These are phyloP conservation scores for Kodamaea hsintzibuensis DNA, from an alignment of 805 yeast genomes.

Conservation along the genomic window DNA sequence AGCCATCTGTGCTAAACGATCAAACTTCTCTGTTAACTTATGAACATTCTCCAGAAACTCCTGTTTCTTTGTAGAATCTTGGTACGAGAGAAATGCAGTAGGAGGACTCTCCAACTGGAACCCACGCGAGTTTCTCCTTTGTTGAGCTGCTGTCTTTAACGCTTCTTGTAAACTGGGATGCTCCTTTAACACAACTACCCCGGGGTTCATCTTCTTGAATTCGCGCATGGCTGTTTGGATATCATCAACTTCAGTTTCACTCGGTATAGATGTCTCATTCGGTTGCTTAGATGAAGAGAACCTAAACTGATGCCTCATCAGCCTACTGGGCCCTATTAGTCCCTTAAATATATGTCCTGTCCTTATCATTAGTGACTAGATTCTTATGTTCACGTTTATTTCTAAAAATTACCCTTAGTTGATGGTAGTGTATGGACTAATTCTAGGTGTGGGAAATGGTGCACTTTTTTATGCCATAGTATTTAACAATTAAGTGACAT, in stretches of 20 bases:
- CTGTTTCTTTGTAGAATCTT: neutral
- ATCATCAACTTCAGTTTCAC: neutral
- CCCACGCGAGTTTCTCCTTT: constrained; percentile 9
- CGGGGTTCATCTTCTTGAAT: constrained; percentile 8
- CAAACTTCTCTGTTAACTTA: constrained; percentile 7
- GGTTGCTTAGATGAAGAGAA: constrained; percentile 16
- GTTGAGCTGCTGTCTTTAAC: constrained; percentile 5
- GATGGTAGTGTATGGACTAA: too few relatives aligned
- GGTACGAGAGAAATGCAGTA: constrained; percentile 2
- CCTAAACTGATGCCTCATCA: constrained; percentile 7
- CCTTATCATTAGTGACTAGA: constrained; percentile 1
- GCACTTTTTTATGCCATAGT: too few relatives aligned
- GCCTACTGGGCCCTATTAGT: neutral
- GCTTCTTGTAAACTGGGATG: constrained; percentile 6
- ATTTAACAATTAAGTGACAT: too few relatives aligned
- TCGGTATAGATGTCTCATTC: constrained; percentile 10
- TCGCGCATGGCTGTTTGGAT: constrained; percentile 4
- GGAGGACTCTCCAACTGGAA: constrained; percentile 7
- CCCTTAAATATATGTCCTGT: neutral
- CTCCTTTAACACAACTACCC: constrained; percentile 7
- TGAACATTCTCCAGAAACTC: constrained; percentile 7
- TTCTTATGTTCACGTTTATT: constrained; percentile 1
- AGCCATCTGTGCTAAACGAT: constrained; percentile 7
- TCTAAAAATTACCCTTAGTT: neutral
- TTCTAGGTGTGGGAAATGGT: too few relatives aligned